Evolutionary conservation across 2,329 filamentous ascomycete genomes (phyloP), one percentile per base, ranked within the genome.

Genomic region (Cladosporium austrohemisphaericum): DNA sequence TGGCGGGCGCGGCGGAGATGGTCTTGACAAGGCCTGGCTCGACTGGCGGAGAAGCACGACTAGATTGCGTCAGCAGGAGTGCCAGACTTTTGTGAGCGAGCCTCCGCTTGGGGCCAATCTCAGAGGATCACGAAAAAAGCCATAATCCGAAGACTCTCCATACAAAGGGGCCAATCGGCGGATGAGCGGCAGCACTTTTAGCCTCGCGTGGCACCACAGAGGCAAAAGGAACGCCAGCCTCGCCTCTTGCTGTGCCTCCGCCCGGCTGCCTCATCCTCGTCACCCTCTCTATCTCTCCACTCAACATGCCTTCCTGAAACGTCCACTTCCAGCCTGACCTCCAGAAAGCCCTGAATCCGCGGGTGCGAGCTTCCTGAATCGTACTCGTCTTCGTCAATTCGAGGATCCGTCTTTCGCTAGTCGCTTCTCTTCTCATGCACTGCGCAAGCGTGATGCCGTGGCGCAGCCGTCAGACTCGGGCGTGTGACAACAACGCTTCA

Each of bases 401-500:
- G 35, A 29, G 38, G 44, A 47, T 37, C 44, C 44, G 44, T 25
- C 23, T 44, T 16, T 25, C 41, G 44, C 44, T 47, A 47, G 32
- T 35, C 31, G 44, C 19, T n/a, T 22, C 22, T 25, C 44, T 26
- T 47, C 33, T 25, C 44, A 47, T 47, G 33, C 44, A 47, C 44
- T 33, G 33, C 44, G 44, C 44, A 47, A 47, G 44, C 43, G 35
- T 47, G 32, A 47, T 47, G 33, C 44, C 44, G 44, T 47, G 44
- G 33, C 44, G 33, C 44, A 38, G 44, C 33, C 31, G 16, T 22
- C 33, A 36, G 19, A 35, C 25, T 29, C 44, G 33, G 19, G 23
- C 25, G 44, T 47, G 44, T 38, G 44, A 47, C 44, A 38, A 36
- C 16, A 20, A 16, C 6, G 13, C 22, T n/a, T 13, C 33, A 20